These are phyloP conservation scores for Auricularia auricula-judae DNA, from an alignment of 768 basidiomycete species.

Conservation along the genomic window DNA sequence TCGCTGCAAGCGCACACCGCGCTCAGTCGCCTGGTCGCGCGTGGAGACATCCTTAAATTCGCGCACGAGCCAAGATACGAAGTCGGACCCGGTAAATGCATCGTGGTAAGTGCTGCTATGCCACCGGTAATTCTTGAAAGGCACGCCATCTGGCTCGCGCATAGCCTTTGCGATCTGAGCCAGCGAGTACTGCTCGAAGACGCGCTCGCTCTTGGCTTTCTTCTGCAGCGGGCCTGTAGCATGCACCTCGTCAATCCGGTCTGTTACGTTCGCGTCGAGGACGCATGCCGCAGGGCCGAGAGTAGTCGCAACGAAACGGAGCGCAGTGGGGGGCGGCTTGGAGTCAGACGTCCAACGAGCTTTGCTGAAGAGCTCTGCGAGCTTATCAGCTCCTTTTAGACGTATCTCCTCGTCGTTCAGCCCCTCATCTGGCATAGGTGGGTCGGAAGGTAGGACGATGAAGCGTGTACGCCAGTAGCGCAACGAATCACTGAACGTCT, in stretches of 20 bases:
- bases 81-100: constrained; percentile 80
- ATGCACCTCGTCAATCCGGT: constrained; percentile 72
- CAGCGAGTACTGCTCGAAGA: constrained; percentile 56
- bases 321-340: constrained; percentile 24
- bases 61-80: constrained; percentile 86
- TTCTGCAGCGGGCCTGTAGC: constrained; percentile 59
- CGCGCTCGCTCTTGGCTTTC: constrained; percentile 70
- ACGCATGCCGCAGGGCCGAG: constrained; percentile 73
- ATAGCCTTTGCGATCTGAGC: constrained; percentile 67
- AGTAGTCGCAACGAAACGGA: constrained; percentile 76
- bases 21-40: constrained; percentile 67
- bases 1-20: constrained; percentile 65
- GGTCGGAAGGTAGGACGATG: constrained; percentile 78
- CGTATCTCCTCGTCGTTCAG: constrained; percentile 82
- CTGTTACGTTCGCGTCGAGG: constrained; percentile 66
- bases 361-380: constrained; percentile 80
- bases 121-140: constrained; percentile 81
- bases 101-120: constrained; percentile 62
- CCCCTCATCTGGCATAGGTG: constrained; percentile 49
- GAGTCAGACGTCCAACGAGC: constrained; percentile 55
- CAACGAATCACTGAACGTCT: constrained; percentile 67
- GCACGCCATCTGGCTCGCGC: constrained; percentile 64
- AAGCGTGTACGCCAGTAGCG: constrained; percentile 93
- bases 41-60: constrained; percentile 85
- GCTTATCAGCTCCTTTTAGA: constrained; percentile 80